Evolutionary conservation across 352 stramenopile species (phyloP).

Genomic region (Phytopythium delawarense): DNA sequence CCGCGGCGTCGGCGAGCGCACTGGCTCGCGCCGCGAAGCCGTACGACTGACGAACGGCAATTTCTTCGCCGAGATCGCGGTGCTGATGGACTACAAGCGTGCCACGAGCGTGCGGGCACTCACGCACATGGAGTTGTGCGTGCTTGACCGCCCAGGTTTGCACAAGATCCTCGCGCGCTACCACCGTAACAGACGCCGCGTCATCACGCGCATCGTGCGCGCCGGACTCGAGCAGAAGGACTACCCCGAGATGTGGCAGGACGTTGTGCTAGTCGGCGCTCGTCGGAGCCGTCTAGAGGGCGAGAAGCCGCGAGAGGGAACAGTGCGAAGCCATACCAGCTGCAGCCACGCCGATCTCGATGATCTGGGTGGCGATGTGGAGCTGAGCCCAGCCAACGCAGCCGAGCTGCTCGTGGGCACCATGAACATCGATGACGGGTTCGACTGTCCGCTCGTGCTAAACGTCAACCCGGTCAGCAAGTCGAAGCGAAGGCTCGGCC

Average conservation of each 20-base stretch:
- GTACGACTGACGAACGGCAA: conserved; percentile 10
- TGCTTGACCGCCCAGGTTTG: conserved; percentile 11
- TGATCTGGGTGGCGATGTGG: neutral
- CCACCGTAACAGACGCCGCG: conserved; percentile 12
- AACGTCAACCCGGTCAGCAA: neutral
- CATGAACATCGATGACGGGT: conserved; percentile 4
- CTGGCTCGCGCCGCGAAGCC: neutral
- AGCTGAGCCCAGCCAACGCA: neutral
- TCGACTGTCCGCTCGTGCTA: neutral
- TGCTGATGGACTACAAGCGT: conserved; percentile 22
- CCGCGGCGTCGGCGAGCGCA: conserved; percentile 20
- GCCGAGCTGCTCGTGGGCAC: conserved; percentile 7
- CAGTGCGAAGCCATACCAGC: neutral
- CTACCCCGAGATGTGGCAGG: conserved; percentile 15
- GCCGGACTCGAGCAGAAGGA: conserved; percentile 17
- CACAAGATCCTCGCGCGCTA: conserved; percentile 18
- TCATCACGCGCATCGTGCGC: conserved; percentile 18
- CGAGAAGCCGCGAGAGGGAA: neutral
- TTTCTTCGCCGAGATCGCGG: conserved; percentile 15
- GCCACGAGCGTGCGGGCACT: conserved; percentile 16
- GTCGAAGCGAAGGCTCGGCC: neutral
- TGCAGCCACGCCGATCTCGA: neutral
- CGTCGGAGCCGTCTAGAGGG: neutral
- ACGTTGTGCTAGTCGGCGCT: neutral
- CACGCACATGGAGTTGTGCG: conserved; percentile 20